Base-by-base conservation (phyloP, 2,329 filamentous ascomycete species). In the Elsinoe batatas region DNA sequence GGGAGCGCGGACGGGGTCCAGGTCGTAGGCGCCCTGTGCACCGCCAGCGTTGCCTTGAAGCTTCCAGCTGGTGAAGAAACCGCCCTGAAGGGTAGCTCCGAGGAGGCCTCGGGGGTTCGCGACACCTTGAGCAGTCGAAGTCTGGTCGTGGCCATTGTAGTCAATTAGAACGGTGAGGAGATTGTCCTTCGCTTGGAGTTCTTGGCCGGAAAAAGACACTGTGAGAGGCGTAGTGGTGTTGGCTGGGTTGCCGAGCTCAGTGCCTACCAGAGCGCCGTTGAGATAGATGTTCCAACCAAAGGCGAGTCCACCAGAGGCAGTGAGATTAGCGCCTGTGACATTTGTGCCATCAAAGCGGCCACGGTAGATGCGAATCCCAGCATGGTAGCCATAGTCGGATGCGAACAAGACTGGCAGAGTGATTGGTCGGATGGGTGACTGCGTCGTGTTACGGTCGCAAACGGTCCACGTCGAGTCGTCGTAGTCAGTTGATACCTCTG, bases 281-380 rank as follows among this genome's bases (percentile, higher is more conserved):
- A 83, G 66, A 74, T 76, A 82, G 32, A 75, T 79, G 3, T 74
- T 79, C 69, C 76, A 82, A 10, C 80, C 80, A 57, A 79, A 80
- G 2, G 62, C 59, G 10, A 61, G 67, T 17, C 79, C 79, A 17
- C 79, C 79, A 18, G 75, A 76, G 20, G 80, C 65, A 54, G 78
- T 73, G 12, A 82, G 59, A 22, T 61, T 58, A 8, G 56, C 46
- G 12, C 60, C 79, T 0, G 68, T 67, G 2, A 75, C 60, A 10
- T 67, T 65, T 5, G 64, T 58, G 1, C 69, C 68, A 2, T 70
- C 62, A 53, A 73, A 73, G 62, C 69, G 67, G 5, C 69, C 71
- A 17, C 71, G 70, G 65, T 70, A 73, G 51, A 73, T 61, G 49
- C 72, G 67, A 61, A 68, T 67, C 59, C 67, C 70, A 56, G 70